Evolutionary conservation across 2,329 filamentous ascomycete genomes (phyloP).

Genomic region (Aureobasidium sp.): DNA sequence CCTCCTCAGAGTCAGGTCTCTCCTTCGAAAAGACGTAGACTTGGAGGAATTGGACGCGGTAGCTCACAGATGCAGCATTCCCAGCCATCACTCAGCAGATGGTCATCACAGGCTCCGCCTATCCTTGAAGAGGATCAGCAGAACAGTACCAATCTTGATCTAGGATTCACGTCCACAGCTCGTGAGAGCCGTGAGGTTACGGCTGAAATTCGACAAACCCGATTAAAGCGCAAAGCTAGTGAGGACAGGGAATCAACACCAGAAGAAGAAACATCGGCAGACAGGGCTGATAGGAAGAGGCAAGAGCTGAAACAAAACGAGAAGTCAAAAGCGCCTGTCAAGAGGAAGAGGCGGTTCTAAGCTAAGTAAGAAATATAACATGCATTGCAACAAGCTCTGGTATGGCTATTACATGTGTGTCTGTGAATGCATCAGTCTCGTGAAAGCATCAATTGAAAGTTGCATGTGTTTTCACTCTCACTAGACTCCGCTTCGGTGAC

Average conservation of each 20-base stretch:
- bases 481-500: neutral
- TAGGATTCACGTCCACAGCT: neutral
- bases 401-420: neutral
- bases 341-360: conserved; percentile 54
- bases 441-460: neutral
- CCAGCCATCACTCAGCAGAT: conserved; percentile 1
- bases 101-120: conserved; percentile 3
- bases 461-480: no score
- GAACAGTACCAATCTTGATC: neutral
- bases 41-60: conserved; percentile 7
- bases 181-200: neutral
- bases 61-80: conserved; percentile 9
- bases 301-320: conserved; percentile 50
- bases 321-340: conserved; percentile 45
- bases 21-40: neutral
- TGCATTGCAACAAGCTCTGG: neutral
- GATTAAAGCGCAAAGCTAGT: conserved; percentile 8
- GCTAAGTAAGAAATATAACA: neutral
- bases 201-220: neutral
- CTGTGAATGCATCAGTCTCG: neutral
- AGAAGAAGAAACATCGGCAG: conserved; percentile 38
- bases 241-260: neutral
- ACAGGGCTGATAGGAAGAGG: conserved; percentile 49
- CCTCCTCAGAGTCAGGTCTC: conserved; percentile 4
- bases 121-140: neutral